phyloP scores from a whole-genome alignment of 2,329 filamentous ascomycete genomes.

The Colletotrichum salicis region DNA sequence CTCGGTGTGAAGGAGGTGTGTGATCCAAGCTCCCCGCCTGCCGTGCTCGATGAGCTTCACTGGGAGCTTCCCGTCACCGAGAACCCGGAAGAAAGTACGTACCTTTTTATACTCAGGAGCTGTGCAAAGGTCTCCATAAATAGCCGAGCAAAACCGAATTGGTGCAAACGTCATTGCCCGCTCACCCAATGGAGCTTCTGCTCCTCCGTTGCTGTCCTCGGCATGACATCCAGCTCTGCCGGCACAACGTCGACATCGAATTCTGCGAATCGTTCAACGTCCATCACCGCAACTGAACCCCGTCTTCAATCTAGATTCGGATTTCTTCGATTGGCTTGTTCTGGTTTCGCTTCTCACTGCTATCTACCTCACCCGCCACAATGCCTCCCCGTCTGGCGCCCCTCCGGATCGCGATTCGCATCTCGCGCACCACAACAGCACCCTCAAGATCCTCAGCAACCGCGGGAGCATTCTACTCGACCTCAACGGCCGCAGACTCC shows the following conservation, averaged over 20 bases:
- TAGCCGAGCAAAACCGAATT: constrained; percentile 31
- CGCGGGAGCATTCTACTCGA: constrained; percentile 50
- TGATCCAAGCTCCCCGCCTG: constrained; percentile 10
- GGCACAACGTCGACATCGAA: not conserved
- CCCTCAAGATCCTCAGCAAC: not conserved
- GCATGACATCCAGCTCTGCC: not conserved
- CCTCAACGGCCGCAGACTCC: constrained; percentile 52
- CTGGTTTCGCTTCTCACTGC: not conserved
- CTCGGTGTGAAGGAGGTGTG: not conserved
- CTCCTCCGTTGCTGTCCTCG: constrained; percentile 5
- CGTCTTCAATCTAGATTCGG: no score
- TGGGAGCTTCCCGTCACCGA: not conserved
- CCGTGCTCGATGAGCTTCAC: constrained; percentile 17
- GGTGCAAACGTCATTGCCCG: constrained; percentile 29
- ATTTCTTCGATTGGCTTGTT: not conserved
- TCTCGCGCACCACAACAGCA: constrained; percentile 29
- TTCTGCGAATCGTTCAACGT: not conserved
- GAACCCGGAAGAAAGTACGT: not conserved
- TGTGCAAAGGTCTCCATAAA: constrained; percentile 7
- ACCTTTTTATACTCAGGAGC: not conserved
- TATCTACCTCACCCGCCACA: not conserved
- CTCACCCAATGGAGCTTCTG: constrained; percentile 25
- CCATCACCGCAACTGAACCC: not conserved
- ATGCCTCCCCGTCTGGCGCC: constrained; percentile 47
- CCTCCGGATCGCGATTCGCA: constrained; percentile 36